phyloP scores from a whole-genome alignment of 1,139 yeast species.

The Hemisphaericaspora xylofermentans region DNA sequence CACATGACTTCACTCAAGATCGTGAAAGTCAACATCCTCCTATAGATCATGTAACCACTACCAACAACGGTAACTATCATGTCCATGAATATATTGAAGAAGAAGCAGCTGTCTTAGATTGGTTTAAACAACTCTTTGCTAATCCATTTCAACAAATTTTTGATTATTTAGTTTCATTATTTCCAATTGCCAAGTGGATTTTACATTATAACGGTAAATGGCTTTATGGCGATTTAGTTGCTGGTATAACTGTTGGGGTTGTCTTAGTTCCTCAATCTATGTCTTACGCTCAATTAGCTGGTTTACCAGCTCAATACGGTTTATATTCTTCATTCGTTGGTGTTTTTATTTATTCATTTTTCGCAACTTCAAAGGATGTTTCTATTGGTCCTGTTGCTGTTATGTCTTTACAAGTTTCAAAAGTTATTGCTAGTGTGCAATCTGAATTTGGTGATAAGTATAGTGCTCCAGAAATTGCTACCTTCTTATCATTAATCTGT shows the following conservation, averaged over 20 bases:
- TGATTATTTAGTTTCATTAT: slow-evolving; percentile 58
- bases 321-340: slow-evolving; percentile 92
- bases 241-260: slow-evolving; percentile 91
- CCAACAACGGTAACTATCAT: slow-evolving; percentile 9
- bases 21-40: not conserved
- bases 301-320: slow-evolving; percentile 80
- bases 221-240: slow-evolving; percentile 81
- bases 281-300: slow-evolving; percentile 91
- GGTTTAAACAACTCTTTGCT: slow-evolving; percentile 34
- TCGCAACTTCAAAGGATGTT: slow-evolving; percentile 94
- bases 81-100: slow-evolving; percentile 45
- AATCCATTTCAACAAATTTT: slow-evolving; percentile 41
- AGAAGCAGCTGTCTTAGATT: slow-evolving; percentile 47
- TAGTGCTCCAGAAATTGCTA: slow-evolving; percentile 70
- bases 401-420: slow-evolving; percentile 85
- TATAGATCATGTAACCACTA: not conserved
- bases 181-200: slow-evolving; percentile 82
- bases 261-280: slow-evolving; percentile 93
- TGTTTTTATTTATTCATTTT: slow-evolving; percentile 81
- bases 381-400: slow-evolving; percentile 98
- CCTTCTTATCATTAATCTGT: slow-evolving; percentile 74
- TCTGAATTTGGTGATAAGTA: slow-evolving; percentile 35
- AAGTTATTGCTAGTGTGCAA: slow-evolving; percentile 68
- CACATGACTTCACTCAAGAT: slow-evolving; percentile 15
- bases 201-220: slow-evolving; percentile 77